These are phyloP conservation scores for Abelmoschus esculentus DNA, from an alignment of 345 rosid species.

Conservation along the genomic window DNA sequence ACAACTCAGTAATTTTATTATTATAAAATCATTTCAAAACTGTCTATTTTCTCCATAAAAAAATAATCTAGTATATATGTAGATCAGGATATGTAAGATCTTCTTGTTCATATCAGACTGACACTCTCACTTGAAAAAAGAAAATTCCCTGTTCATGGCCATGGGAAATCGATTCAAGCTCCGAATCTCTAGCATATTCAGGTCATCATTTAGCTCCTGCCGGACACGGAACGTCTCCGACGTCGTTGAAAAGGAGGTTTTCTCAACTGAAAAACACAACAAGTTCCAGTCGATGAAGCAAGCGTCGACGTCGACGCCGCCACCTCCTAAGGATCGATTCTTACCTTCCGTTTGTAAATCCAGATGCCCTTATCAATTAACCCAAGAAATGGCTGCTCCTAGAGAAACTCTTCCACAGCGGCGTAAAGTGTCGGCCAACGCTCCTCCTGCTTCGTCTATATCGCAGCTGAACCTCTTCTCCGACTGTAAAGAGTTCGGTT, in stretches of 20 bases:
- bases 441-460: constrained; percentile 36
- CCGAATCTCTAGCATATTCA: constrained; percentile 55
- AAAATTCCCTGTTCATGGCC: neutral
- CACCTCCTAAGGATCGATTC: constrained; percentile 21
- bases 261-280: constrained; percentile 15
- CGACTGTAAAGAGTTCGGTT: constrained; percentile 10
- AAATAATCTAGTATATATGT: too few species aligned
- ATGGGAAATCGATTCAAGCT: constrained; percentile 61
- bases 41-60: too few species aligned
- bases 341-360: constrained; percentile 38
- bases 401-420: too few species aligned
- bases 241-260: constrained; percentile 43
- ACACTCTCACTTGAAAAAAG: neutral
- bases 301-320: constrained; percentile 5
- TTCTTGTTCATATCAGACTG: neutral
- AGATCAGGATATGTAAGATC: too few species aligned
- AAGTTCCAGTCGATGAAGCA: constrained; percentile 8
- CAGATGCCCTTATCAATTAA: constrained; percentile 11
- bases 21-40: too few species aligned
- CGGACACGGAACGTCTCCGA: constrained; percentile 49
- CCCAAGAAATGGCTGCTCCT: neutral
- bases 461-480: constrained; percentile 30
- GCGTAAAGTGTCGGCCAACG: neutral
- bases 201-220: constrained; percentile 54
- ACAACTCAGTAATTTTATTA: neutral